Conservation (phyloP, 495 filamentous ascomycete species). For the Podospora tetraspora region DNA sequence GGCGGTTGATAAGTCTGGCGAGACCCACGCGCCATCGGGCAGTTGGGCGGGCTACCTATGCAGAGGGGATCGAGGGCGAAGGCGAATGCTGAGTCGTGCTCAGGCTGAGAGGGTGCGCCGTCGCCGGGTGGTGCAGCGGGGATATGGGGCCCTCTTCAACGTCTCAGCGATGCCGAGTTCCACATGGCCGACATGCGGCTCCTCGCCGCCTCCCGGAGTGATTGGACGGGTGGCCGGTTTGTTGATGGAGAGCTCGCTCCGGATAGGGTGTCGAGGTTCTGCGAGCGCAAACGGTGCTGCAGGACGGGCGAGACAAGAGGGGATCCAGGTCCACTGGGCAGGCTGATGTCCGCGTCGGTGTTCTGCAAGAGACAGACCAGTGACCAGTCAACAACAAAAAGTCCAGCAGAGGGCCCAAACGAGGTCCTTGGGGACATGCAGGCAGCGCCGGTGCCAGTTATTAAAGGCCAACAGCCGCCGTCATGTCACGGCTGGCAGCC, state of each 20-base stretch:
- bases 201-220: constrained; percentile 2
- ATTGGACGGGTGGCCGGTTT: constrained; percentile 3
- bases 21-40: constrained; percentile 24
- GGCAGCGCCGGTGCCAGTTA: constrained; percentile 30
- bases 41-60: constrained; percentile 10
- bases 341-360: constrained; percentile 19
- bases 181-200: constrained; percentile 36
- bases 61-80: constrained; percentile 6
- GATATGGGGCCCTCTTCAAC: constrained; percentile 18
- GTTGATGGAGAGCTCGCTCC: constrained; percentile 11
- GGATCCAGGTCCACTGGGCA: constrained; percentile 17
- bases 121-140: constrained; percentile 15
- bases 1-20: constrained; percentile 20
- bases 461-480: constrained; percentile 23
- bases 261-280: constrained; percentile 6
- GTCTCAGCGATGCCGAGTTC: constrained; percentile 24
- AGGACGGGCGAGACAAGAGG: constrained; percentile 12
- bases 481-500: constrained; percentile 10
- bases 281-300: constrained; percentile 9
- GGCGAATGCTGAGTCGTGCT: constrained; percentile 19
- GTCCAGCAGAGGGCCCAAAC: constrained; percentile 5
- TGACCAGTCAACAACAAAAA: constrained; percentile 21
- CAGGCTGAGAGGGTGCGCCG: constrained; percentile 5
- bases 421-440: constrained; percentile 14
- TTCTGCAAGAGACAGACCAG: constrained; percentile 18